Percentiles rank a stretch among this genome's conserved stretches.
These are phyloP conservation scores for Chalciporus piperatus DNA, from an alignment of 768 basidiomycete species.

Conservation along the genomic window DNA sequence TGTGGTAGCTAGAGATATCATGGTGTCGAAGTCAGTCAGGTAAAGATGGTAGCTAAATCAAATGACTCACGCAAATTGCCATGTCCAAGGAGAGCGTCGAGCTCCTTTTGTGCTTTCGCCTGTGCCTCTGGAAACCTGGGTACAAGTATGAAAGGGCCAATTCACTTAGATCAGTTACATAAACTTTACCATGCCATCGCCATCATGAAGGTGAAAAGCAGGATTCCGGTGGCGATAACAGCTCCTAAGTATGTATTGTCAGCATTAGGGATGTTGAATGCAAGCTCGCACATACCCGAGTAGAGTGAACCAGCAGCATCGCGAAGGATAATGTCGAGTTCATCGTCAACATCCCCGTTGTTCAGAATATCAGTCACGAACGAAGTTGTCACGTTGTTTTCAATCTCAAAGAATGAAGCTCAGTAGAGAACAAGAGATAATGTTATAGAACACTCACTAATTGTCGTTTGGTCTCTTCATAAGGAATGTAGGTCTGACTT, in stretches of 20 bases:
- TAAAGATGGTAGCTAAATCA: too few relatives aligned
- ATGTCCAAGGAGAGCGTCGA: slow-evolving; percentile 4
- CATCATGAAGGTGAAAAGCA: slow-evolving; percentile 7
- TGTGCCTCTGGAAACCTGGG: slow-evolving; percentile 2
- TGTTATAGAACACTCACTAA: background rate
- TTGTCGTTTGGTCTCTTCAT: slow-evolving; percentile 5
- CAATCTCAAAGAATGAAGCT: background rate
- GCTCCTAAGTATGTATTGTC: background rate
- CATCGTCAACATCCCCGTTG: background rate
- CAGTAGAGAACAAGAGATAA: background rate
- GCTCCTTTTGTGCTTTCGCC: slow-evolving; percentile 2
- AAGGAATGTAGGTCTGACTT: slow-evolving; percentile 7
- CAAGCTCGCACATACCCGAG: background rate
- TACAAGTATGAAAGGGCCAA: background rate
- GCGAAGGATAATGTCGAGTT: slow-evolving; percentile 3
- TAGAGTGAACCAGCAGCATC: slow-evolving; percentile 8
- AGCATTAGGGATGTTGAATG: background rate
- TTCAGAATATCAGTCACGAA: slow-evolving; percentile 2
- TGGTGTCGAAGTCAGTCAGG: too few relatives aligned
- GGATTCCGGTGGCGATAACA: slow-evolving; percentile 4
- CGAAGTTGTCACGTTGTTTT: slow-evolving; percentile 1
- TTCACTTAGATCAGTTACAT: background rate
- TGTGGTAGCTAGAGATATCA: background rate
- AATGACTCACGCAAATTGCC: slow-evolving; percentile 3
- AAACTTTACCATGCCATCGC: slow-evolving; percentile 5